Conservation (phyloP, 1,139 yeast species). For the Diutina neorugosa region DNA sequence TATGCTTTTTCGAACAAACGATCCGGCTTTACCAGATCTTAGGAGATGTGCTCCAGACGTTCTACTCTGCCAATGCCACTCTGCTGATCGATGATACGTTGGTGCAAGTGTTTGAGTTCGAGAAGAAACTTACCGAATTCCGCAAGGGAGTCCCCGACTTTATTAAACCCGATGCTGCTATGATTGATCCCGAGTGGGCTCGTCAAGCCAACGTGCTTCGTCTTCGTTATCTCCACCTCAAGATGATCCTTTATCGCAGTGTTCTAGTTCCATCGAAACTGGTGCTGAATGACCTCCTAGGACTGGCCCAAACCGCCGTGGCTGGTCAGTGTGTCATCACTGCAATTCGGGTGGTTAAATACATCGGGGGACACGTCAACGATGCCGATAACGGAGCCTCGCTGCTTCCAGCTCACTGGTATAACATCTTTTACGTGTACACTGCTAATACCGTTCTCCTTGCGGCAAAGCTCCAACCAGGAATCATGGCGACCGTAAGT, state of each 20-base stretch:
- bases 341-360: neutral
- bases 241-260: neutral
- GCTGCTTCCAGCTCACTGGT: constrained; percentile 1
- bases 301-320: neutral
- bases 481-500: neutral
- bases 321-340: neutral
- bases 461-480: neutral
- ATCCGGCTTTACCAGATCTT: neutral
- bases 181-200: neutral
- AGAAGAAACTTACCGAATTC: neutral
- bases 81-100: neutral
- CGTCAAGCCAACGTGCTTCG: neutral
- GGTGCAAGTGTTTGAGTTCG: neutral
- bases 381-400: neutral
- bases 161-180: neutral
- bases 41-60: neutral
- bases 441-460: neutral
- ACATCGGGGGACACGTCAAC: neutral
- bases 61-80: neutral
- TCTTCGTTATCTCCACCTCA: neutral
- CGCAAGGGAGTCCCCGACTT: neutral
- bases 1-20: neutral
- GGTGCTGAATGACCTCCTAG: neutral
- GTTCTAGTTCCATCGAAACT: neutral
- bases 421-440: constrained; percentile 1